Conservation (phyloP, 768 basidiomycete genomes). For the Lentinus brumalis region DNA sequence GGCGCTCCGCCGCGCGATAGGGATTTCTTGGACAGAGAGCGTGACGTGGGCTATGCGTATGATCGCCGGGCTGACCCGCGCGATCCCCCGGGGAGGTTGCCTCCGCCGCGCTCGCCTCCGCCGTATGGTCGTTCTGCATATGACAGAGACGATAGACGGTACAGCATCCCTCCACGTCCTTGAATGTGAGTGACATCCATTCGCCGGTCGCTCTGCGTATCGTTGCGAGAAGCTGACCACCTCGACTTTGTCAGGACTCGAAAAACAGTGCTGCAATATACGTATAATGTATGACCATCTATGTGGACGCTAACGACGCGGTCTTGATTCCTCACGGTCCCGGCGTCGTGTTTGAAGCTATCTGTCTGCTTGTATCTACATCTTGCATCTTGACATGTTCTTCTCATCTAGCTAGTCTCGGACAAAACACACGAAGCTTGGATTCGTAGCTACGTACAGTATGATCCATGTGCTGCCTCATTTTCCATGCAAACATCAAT, state of each 20-base stretch:
- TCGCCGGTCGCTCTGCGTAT: neutral
- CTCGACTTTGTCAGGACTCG: neutral
- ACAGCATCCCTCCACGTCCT: constrained; percentile 5
- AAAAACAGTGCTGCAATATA: neutral
- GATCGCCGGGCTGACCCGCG: constrained; percentile 13
- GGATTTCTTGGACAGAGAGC: constrained; percentile 21
- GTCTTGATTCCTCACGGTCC: neutral
- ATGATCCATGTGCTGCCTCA: neutral
- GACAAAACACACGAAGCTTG: neutral
- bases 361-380: neutral
- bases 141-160: constrained; percentile 27
- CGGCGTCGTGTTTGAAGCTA: neutral
- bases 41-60: constrained; percentile 20
- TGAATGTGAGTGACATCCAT: neutral
- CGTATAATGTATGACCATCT: neutral
- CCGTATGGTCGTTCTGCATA: constrained; percentile 21
- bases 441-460: neutral
- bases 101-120: constrained; percentile 24
- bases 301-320: neutral
- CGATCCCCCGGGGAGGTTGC: constrained; percentile 16
- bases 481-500: neutral
- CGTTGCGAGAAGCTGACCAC: neutral
- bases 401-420: neutral
- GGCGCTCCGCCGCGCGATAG: constrained; percentile 12
- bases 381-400: neutral